phyloP scores from a whole-genome alignment of 192 early-diverging fungal species.

The Globomyces pollinis-pini region DNA sequence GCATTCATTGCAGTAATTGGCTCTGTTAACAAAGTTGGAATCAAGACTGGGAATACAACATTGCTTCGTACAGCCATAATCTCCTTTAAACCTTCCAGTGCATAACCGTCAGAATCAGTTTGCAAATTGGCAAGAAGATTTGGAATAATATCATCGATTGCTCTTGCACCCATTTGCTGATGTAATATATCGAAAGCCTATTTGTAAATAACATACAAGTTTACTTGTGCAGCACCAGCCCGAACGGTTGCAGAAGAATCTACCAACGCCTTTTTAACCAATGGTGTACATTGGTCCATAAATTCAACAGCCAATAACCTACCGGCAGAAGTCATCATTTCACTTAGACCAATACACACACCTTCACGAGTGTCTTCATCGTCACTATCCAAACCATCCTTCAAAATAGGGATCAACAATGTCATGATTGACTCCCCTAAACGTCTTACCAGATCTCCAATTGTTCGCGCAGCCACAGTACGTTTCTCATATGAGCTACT shows the following conservation, averaged over 20 bases:
- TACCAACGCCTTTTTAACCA: conserved; percentile 76
- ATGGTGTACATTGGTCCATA: conserved; percentile 72
- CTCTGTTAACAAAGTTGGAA: conserved; percentile 82
- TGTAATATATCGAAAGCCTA: conserved; percentile 88
- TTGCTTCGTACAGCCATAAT: conserved; percentile 95
- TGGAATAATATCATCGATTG: conserved; percentile 91
- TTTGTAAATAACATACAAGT: background rate
- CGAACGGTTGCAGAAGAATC: conserved; percentile 81
- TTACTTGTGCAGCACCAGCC: conserved; percentile 77
- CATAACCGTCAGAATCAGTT: conserved; percentile 44
- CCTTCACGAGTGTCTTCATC: conserved; percentile 75
- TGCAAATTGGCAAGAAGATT: conserved; percentile 72
- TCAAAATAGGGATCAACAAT: conserved; percentile 87
- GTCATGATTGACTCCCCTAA: conserved; percentile 84
- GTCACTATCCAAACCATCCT: conserved; percentile 62
- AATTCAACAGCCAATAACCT: conserved; percentile 74
- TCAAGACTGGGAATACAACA: conserved; percentile 96
- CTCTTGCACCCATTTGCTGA: conserved; percentile 81
- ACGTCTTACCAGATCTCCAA: conserved; percentile 91
- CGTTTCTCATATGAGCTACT: conserved; percentile 70
- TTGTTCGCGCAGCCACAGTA: conserved; percentile 77
- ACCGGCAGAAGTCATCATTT: conserved; percentile 83
- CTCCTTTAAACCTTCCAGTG: conserved; percentile 91
- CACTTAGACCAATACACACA: conserved; percentile 85
- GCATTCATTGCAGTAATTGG: conserved; percentile 92